A percentile compares a stretch with the other conserved stretches of the same genome.
Conservation (phyloP, 176 grass and related monocot genomes). For the Phyllostachys edulis region DNA sequence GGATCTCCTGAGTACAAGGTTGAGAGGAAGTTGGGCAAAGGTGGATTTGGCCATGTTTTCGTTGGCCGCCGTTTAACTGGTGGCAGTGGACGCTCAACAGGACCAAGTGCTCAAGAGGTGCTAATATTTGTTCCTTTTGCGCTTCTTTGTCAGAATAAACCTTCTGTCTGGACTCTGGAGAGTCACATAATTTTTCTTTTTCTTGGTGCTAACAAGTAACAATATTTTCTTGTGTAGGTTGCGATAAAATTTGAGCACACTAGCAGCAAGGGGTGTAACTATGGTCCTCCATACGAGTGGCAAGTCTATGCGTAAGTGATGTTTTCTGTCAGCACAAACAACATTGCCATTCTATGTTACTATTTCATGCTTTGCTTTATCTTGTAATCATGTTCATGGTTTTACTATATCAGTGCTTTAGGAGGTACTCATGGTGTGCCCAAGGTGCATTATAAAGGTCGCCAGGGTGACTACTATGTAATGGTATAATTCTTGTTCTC, state of each 20-base stretch:
- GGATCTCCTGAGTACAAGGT: constrained; percentile 80
- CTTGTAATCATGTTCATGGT: neutral
- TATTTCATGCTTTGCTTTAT: neutral
- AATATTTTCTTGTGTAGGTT: constrained; percentile 40
- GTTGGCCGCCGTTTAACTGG: constrained; percentile 64
- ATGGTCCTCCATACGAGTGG: constrained; percentile 86
- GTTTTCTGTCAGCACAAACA: neutral
- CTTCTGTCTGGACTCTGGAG: neutral
- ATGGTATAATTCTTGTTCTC: constrained; percentile 57
- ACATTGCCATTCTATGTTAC: neutral
- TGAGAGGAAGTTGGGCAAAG: constrained; percentile 86
- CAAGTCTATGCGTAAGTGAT: constrained; percentile 74
- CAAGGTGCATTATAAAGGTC: constrained; percentile 93
- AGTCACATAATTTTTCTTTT: neutral
- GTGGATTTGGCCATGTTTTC: constrained; percentile 90
- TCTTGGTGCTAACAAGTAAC: constrained; percentile 12
- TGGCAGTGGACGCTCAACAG: constrained; percentile 46
- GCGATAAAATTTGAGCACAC: constrained; percentile 93
- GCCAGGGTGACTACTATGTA: constrained; percentile 84
- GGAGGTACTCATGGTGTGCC: constrained; percentile 79
- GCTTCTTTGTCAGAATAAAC: neutral
- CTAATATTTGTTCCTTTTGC: neutral
- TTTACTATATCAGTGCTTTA: constrained; percentile 52
- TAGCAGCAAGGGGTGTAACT: constrained; percentile 81
- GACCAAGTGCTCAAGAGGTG: constrained; percentile 66